phyloP scores from a whole-genome alignment of 177 flowering plant species.

The Vitis hybrid region DNA sequence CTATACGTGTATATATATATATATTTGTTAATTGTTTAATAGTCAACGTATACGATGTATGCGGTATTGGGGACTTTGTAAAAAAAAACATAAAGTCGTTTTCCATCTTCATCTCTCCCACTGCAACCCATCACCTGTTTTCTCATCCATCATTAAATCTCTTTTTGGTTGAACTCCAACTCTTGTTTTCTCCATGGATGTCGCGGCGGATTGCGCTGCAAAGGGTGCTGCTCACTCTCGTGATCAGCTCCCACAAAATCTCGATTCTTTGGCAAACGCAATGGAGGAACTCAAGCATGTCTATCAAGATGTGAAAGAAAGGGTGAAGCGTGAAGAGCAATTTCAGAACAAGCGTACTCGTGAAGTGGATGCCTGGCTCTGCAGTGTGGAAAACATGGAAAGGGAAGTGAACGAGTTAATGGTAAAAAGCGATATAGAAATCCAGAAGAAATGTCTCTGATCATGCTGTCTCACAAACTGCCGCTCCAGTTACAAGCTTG shows the following conservation, averaged over 20 bases:
- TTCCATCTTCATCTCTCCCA: no score
- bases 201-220: background rate
- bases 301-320: background rate
- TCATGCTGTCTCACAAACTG: background rate
- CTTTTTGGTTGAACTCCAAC: no score
- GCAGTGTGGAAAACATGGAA: background rate
- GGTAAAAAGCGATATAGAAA: background rate
- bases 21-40: no score
- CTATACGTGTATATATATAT: no score
- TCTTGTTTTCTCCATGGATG: no score
- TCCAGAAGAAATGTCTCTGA: background rate
- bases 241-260: background rate
- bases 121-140: no score
- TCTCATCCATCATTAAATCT: no score
- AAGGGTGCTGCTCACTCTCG: background rate
- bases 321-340: background rate
- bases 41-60: no score
- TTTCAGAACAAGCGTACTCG: background rate
- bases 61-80: no score
- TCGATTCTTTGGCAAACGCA: background rate
- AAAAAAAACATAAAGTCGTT: no score
- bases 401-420: background rate
- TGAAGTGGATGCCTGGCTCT: background rate
- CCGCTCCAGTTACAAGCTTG: conserved; percentile 1
- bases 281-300: background rate